A percentile compares a stretch with the other conserved stretches of the same genome.
These are phyloP conservation scores for Pezicula rhizophila DNA, from an alignment of 2,329 filamentous ascomycete species.

Conservation along the genomic window DNA sequence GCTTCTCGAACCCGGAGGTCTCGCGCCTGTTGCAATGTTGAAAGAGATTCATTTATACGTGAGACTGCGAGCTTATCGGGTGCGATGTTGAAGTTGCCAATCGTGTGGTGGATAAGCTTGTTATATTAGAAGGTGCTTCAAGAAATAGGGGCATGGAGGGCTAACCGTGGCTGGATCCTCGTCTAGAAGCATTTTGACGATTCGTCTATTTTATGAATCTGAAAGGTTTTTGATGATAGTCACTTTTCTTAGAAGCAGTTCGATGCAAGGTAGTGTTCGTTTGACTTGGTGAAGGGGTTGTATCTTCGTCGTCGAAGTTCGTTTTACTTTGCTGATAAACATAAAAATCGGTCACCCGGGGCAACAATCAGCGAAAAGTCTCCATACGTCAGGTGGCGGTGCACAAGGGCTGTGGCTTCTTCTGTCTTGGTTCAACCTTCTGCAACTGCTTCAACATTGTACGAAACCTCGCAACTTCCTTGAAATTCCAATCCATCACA, in stretches of 20 bases:
- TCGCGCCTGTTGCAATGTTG: constrained; percentile 78
- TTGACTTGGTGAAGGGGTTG: no score
- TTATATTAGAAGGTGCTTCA: constrained; percentile 1
- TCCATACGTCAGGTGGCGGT: constrained; percentile 1
- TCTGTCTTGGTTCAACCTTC: background rate
- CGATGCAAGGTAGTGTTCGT: no score
- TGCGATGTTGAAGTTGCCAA: constrained; percentile 89
- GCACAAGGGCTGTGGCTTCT: background rate
- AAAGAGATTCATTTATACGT: constrained; percentile 78
- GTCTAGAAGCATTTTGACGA: constrained; percentile 79
- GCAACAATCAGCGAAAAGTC: constrained; percentile 1
- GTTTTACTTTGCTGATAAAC: background rate
- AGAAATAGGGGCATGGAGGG: constrained; percentile 7
- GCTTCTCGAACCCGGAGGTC: constrained; percentile 68
- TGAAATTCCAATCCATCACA: background rate
- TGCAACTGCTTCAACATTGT: background rate
- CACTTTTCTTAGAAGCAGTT: background rate
- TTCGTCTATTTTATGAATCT: background rate
- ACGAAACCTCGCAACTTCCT: constrained; percentile 13
- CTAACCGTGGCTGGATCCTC: constrained; percentile 82
- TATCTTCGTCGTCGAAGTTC: background rate
- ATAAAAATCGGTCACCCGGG: background rate
- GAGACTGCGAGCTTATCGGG: constrained; percentile 80
- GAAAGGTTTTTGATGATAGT: background rate
- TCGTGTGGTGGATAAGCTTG: constrained; percentile 84